phyloP scores from a whole-genome alignment of 192 early-diverging fungal species.

The Glomus cerebriforme region DNA sequence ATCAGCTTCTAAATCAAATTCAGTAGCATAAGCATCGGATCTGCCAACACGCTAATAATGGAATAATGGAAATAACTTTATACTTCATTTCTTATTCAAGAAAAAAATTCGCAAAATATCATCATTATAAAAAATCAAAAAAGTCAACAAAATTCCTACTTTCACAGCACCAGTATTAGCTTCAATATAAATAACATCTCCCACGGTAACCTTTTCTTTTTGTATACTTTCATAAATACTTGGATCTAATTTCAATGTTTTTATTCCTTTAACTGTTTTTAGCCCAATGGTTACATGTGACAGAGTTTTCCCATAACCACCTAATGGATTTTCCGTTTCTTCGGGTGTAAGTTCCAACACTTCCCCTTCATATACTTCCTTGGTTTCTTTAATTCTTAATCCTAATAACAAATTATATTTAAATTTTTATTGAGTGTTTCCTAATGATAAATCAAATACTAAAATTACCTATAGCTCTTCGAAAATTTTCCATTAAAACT shows the following conservation, averaged over 20 bases:
- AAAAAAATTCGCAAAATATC: background rate
- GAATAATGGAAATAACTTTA: background rate
- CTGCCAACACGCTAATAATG: constrained; percentile 80
- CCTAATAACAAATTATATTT: constrained; percentile 44
- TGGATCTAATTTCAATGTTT: constrained; percentile 95
- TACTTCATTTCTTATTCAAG: background rate
- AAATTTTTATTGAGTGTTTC: background rate
- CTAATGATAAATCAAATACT: background rate
- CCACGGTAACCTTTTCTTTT: constrained; percentile 95
- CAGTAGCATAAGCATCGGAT: constrained; percentile 97
- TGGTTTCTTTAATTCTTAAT: constrained; percentile 95
- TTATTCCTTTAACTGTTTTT: constrained; percentile 98
- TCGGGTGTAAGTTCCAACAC: constrained; percentile 96
- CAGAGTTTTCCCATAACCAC: constrained; percentile 96
- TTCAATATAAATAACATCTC: constrained; percentile 99
- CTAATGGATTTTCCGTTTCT: constrained; percentile 97
- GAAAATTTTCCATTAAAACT: constrained; percentile 99
- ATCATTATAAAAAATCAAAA: background rate
- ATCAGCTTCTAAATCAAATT: constrained; percentile 98
- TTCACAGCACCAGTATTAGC: constrained; percentile 97
- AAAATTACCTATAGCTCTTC: constrained; percentile 82
- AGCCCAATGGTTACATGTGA: constrained; percentile 95
- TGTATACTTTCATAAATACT: constrained; percentile 96
- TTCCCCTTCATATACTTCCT: constrained; percentile 99
- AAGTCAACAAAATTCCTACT: constrained; percentile 40